Percentiles rank a stretch among this genome's conserved stretches.
These are phyloP conservation scores for Xylaria sp. DNA, from an alignment of 2,329 filamentous ascomycete species.

Conservation along the genomic window DNA sequence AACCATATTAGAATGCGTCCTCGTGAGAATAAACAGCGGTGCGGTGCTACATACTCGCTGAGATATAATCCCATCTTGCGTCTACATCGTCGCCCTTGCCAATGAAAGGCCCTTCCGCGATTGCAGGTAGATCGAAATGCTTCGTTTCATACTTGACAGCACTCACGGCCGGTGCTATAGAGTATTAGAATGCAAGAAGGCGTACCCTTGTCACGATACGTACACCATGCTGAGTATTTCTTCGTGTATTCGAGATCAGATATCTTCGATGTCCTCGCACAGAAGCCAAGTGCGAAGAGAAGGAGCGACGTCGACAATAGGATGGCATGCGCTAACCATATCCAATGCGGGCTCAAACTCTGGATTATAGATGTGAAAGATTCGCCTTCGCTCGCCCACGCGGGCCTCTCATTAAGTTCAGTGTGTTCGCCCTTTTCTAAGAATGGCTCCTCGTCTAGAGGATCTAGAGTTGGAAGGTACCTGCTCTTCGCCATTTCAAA, in stretches of 20 bases:
- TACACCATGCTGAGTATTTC: conserved; percentile 61
- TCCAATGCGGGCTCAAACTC: conserved; percentile 50
- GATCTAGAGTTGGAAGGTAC: conserved; percentile 50
- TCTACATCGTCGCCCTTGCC: conserved; percentile 68
- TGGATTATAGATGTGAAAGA: conserved; percentile 37
- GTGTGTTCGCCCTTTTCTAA: conserved; percentile 44
- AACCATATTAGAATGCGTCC: not conserved
- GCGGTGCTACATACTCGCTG: conserved; percentile 42
- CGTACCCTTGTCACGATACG: conserved; percentile 38
- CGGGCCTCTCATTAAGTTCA: conserved; percentile 44
- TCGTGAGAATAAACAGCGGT: too few species aligned
- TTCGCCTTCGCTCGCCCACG: conserved; percentile 36
- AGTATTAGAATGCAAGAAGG: conserved; percentile 22
- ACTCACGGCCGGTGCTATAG: conserved; percentile 58
- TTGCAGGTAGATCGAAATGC: conserved; percentile 61
- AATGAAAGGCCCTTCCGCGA: conserved; percentile 63
- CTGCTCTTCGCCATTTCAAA: conserved; percentile 49
- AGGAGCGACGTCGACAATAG: conserved; percentile 55
- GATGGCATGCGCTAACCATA: conserved; percentile 55
- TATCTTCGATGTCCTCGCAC: conserved; percentile 51
- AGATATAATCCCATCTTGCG: conserved; percentile 62
- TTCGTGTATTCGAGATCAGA: conserved; percentile 51
- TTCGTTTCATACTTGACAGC: conserved; percentile 62
- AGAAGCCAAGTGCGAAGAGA: conserved; percentile 56
- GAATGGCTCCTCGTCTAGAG: conserved; percentile 54